phyloP scores from a whole-genome alignment of 1,139 yeast genomes.

The Candida sojae region DNA sequence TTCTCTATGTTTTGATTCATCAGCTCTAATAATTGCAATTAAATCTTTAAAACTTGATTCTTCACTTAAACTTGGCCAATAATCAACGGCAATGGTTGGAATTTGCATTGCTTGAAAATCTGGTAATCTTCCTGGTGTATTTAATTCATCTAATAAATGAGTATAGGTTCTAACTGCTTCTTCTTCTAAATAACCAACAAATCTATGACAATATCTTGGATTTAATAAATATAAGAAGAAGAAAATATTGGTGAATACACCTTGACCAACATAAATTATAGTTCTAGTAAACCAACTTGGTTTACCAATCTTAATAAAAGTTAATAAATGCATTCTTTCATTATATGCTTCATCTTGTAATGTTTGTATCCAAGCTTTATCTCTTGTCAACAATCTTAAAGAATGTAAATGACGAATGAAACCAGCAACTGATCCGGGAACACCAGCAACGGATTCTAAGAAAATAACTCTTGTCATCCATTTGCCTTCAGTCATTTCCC shows the following conservation, averaged over 20 bases:
- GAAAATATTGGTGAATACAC: slow-evolving; percentile 68
- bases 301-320: slow-evolving; percentile 64
- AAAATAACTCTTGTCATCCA: slow-evolving; percentile 73
- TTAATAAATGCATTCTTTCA: slow-evolving; percentile 75
- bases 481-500: slow-evolving; percentile 59
- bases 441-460: slow-evolving; percentile 75
- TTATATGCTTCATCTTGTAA: slow-evolving; percentile 76
- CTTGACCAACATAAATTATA: slow-evolving; percentile 67
- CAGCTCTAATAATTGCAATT: slow-evolving; percentile 57
- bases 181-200: slow-evolving; percentile 79
- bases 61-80: slow-evolving; percentile 57
- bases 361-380: slow-evolving; percentile 78
- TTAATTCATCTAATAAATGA: slow-evolving; percentile 56
- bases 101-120: slow-evolving; percentile 45
- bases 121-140: slow-evolving; percentile 52
- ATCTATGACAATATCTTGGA: slow-evolving; percentile 71
- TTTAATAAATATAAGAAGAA: slow-evolving; percentile 59
- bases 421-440: slow-evolving; percentile 79
- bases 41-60: slow-evolving; percentile 61
- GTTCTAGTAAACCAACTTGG: slow-evolving; percentile 63
- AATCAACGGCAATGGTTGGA: slow-evolving; percentile 62
- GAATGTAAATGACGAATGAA: slow-evolving; percentile 68
- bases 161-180: slow-evolving; percentile 77
- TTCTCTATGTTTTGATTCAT: slow-evolving; percentile 76
- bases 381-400: slow-evolving; percentile 60